phyloP scores from a whole-genome alignment of 2,329 filamentous ascomycete species.

The Hysterium pulicare region DNA sequence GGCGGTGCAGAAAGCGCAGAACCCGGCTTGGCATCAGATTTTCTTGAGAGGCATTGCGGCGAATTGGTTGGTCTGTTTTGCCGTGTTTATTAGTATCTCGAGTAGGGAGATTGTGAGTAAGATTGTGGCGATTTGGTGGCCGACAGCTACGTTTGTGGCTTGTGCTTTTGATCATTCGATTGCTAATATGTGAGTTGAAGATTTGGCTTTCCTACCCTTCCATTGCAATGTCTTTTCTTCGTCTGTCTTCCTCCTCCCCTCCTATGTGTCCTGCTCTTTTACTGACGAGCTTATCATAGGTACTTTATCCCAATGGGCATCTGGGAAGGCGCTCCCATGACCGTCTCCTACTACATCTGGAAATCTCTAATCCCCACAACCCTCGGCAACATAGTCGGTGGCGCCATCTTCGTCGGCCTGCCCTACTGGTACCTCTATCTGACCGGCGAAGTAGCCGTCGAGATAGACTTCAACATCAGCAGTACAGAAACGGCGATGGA shows the following conservation, averaged over 20 bases:
- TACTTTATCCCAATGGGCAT: constrained; percentile 44
- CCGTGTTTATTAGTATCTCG: constrained; percentile 48
- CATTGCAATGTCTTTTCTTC: constrained; percentile 6
- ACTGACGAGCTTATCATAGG: not conserved
- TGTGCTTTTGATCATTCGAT: constrained; percentile 56
- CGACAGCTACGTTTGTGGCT: constrained; percentile 54
- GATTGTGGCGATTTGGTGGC: constrained; percentile 56
- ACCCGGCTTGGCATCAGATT: constrained; percentile 50
- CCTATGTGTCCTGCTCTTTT: not conserved
- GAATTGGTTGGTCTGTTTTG: constrained; percentile 50
- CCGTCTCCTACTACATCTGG: constrained; percentile 54
- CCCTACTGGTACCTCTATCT: constrained; percentile 48
- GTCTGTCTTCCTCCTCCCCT: not conserved
- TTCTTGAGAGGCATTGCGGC: constrained; percentile 53
- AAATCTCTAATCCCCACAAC: constrained; percentile 54
- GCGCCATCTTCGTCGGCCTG: constrained; percentile 50
- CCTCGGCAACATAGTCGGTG: constrained; percentile 55
- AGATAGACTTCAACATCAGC: constrained; percentile 16
- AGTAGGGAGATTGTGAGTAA: constrained; percentile 53
- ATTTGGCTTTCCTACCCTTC: constrained; percentile 28
- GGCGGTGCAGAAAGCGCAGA: constrained; percentile 49
- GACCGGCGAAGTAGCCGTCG: constrained; percentile 17
- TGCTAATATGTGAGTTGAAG: constrained; percentile 58
- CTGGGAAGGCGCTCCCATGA: constrained; percentile 47
- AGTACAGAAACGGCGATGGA: constrained; percentile 17